Conservation (phyloP, 768 basidiomycete species). For the Pulveroboletus ravenelii region DNA sequence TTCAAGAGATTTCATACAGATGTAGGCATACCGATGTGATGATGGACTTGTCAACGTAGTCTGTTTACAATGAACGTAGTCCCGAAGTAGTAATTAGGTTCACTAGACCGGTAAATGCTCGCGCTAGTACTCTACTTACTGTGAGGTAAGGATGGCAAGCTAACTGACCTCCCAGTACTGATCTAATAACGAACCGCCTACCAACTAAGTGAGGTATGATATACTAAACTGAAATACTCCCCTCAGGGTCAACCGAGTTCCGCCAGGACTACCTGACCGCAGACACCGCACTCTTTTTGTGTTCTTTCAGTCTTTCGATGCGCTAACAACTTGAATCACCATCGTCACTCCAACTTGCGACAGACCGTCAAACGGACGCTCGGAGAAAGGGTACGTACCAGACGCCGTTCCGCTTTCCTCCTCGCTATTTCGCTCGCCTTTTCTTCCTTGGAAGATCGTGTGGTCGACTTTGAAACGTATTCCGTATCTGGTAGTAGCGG, state of each 20-base stretch:
- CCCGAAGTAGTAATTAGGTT: no score
- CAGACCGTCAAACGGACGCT: no score
- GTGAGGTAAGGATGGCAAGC: no score
- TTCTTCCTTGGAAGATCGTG: constrained; percentile 77
- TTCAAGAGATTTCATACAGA: not conserved
- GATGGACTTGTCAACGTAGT: not conserved
- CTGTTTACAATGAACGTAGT: no score
- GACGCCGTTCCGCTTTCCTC: constrained; percentile 87
- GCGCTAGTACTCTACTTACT: no score
- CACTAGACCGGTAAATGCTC: no score
- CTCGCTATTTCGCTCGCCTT: constrained; percentile 91
- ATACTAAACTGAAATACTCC: not conserved
- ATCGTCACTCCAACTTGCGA: not conserved
- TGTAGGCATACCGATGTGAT: constrained; percentile 1
- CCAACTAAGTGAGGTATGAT: not conserved
- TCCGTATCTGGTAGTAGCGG: constrained; percentile 11
- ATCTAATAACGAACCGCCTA: no score
- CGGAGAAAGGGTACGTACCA: constrained; percentile 57
- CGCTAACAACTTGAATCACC: constrained; percentile 46
- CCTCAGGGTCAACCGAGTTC: not conserved
- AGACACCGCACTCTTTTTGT: constrained; percentile 52
- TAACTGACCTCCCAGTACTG: no score
- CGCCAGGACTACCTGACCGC: not conserved
- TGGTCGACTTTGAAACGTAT: constrained; percentile 28
- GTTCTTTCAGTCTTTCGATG: constrained; percentile 76